These are phyloP conservation scores for Oryza nivara DNA, from an alignment of 176 grass and related monocot genomes.

Conservation along the genomic window DNA sequence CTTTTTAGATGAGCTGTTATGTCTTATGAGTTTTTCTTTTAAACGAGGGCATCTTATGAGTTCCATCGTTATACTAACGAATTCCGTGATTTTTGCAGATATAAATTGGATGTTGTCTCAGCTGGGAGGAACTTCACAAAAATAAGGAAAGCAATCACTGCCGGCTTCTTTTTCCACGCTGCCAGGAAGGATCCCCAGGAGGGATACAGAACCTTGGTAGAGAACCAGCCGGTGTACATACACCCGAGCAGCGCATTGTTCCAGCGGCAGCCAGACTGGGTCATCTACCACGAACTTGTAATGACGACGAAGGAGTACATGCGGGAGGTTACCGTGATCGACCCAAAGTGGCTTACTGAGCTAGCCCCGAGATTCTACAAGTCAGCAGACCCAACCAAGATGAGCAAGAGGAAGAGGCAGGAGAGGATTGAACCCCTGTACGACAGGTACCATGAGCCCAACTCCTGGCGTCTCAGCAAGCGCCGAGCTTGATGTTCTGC, in stretches of 20 bases:
- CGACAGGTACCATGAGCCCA: slow-evolving; percentile 88
- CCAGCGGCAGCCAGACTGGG: slow-evolving; percentile 93
- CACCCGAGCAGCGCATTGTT: slow-evolving; percentile 86
- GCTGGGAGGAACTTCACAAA: slow-evolving; percentile 95
- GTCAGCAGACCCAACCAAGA: slow-evolving; percentile 71
- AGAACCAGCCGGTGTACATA: slow-evolving; percentile 92
- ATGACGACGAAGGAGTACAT: slow-evolving; percentile 96
- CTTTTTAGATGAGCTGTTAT: background rate
- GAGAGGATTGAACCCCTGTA: slow-evolving; percentile 94
- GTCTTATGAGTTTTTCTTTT: slow-evolving; percentile 5
- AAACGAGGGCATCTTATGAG: background rate
- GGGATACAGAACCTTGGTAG: slow-evolving; percentile 87
- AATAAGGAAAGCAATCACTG: slow-evolving; percentile 87
- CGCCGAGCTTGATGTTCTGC: slow-evolving; percentile 68
- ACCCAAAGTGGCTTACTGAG: slow-evolving; percentile 85
- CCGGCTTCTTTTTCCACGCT: slow-evolving; percentile 90
- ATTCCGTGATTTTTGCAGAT: slow-evolving; percentile 47
- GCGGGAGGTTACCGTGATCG: slow-evolving; percentile 80
- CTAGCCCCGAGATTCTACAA: slow-evolving; percentile 88
- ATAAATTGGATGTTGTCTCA: slow-evolving; percentile 83
- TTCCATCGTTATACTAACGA: slow-evolving; percentile 17
- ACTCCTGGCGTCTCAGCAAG: slow-evolving; percentile 95
- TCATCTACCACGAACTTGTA: slow-evolving; percentile 87
- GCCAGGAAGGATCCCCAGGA: slow-evolving; percentile 90
- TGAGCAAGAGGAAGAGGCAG: slow-evolving; percentile 92